phyloP scores from a whole-genome alignment of 2,329 filamentous ascomycete genomes.

The Colletotrichum graminicola region DNA sequence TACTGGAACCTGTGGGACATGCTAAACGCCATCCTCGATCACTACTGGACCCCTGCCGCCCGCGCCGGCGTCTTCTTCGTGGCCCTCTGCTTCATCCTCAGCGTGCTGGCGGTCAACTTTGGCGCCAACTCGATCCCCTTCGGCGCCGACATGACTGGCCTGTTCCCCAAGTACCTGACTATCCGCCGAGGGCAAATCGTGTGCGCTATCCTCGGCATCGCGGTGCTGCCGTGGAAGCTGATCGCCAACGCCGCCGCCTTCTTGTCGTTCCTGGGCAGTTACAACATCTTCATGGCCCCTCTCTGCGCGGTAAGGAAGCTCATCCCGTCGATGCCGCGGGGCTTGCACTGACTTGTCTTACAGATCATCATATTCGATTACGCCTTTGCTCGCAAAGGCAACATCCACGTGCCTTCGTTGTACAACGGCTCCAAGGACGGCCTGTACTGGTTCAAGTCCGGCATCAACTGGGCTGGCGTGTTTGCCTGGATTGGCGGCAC shows the following conservation, averaged over 20 bases:
- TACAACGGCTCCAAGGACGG: constrained; percentile 47
- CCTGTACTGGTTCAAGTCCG: constrained; percentile 51
- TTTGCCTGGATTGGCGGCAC: constrained; percentile 46
- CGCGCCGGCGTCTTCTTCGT: constrained; percentile 52
- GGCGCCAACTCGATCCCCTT: constrained; percentile 51
- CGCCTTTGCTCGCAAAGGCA: constrained; percentile 49
- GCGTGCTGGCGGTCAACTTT: constrained; percentile 46
- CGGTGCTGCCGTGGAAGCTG: constrained; percentile 51
- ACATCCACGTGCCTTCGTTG: constrained; percentile 49
- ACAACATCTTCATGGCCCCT: constrained; percentile 48
- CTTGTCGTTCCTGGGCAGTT: constrained; percentile 46
- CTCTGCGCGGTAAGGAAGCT: constrained; percentile 44
- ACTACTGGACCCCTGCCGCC: constrained; percentile 49
- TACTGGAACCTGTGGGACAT: constrained; percentile 55
- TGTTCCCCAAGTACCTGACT: constrained; percentile 49
- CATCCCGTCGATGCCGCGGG: not conserved
- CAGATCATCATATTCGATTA: constrained; percentile 53
- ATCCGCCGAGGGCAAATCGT: constrained; percentile 51
- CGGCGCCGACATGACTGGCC: constrained; percentile 50
- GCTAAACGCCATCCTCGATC: constrained; percentile 52
- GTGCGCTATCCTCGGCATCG: constrained; percentile 49
- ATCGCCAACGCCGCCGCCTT: constrained; percentile 45
- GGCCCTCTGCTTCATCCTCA: constrained; percentile 44
- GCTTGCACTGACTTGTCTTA: not conserved
- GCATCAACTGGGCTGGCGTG: constrained; percentile 49